Conservation (phyloP, 345 rosid species). For the Diplotaxis tenuifolia region DNA sequence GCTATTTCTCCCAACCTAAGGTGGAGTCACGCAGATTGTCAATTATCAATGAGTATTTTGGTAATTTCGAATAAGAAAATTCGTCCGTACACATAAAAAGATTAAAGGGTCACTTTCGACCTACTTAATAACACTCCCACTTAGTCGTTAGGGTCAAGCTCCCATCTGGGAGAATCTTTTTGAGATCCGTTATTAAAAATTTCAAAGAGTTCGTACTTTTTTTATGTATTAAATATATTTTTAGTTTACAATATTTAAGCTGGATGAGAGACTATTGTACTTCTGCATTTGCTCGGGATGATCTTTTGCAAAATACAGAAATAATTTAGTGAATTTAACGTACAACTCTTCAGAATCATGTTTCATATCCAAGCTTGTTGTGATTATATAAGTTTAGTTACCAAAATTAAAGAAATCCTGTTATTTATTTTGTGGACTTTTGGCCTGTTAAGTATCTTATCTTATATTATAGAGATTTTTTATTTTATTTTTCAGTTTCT, state of each 20-base stretch:
- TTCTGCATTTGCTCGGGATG: background rate
- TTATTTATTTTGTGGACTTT: background rate
- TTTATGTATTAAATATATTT: background rate
- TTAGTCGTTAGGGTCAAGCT: constrained; percentile 36
- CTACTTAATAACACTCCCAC: constrained; percentile 33
- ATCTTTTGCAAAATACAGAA: background rate
- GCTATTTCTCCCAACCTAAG: constrained; percentile 9
- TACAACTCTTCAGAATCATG: background rate
- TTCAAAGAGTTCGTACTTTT: constrained; percentile 16
- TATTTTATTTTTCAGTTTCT: background rate
- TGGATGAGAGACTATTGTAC: background rate
- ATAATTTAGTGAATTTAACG: background rate
- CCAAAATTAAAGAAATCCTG: background rate
- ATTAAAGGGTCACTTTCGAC: constrained; percentile 31
- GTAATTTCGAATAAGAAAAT: background rate
- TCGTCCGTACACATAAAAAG: constrained; percentile 16
- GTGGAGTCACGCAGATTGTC: constrained; percentile 16
- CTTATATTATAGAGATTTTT: background rate
- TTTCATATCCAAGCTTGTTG: background rate
- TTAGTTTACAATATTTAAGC: background rate
- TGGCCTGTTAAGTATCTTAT: background rate
- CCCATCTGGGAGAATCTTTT: constrained; percentile 31
- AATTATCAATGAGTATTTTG: constrained; percentile 15
- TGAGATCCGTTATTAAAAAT: background rate
- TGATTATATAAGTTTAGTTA: background rate